Percentiles rank a stretch among this genome's conserved stretches.
Evolutionary conservation across 805 yeast species (phyloP).

Genomic region (Kuraishia cidri): DNA sequence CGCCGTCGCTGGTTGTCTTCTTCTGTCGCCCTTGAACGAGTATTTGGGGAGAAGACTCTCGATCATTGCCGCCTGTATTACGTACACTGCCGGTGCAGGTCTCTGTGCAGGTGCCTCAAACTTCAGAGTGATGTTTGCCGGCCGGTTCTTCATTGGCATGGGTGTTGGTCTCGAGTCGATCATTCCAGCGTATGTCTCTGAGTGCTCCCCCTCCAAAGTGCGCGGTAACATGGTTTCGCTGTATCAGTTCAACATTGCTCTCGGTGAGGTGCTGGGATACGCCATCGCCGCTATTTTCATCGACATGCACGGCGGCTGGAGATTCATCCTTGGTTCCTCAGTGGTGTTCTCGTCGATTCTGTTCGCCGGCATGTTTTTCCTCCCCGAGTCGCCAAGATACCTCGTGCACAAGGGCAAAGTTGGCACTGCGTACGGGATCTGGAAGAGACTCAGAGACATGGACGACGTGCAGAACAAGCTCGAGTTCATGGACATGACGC

Average conservation of each 20-base stretch:
- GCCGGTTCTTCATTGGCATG: conserved; percentile 51
- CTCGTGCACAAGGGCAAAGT: conserved; percentile 24
- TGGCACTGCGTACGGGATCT: conserved; percentile 42
- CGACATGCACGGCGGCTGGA: conserved; percentile 50
- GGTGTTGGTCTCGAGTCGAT: conserved; percentile 66
- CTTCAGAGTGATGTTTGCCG: conserved; percentile 44
- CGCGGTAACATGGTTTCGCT: conserved; percentile 55
- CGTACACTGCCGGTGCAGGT: conserved; percentile 54
- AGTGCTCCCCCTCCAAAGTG: conserved; percentile 46
- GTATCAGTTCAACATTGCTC: conserved; percentile 56
- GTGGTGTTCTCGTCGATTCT: conserved; percentile 46
- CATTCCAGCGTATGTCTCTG: conserved; percentile 55
- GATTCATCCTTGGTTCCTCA: conserved; percentile 59
- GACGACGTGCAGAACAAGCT: conserved; percentile 29
- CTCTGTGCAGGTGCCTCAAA: conserved; percentile 42
- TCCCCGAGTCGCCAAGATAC: conserved; percentile 37
- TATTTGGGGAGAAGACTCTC: conserved; percentile 43
- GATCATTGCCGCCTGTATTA: conserved; percentile 45
- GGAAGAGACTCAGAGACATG: conserved; percentile 47
- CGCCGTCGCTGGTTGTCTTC: conserved; percentile 53
- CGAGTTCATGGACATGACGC: conserved; percentile 51
- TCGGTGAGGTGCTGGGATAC: conserved; percentile 59
- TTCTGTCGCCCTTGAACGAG: conserved; percentile 27
- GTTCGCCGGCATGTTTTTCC: conserved; percentile 42
- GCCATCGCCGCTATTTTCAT: conserved; percentile 57